Base-by-base conservation (phyloP, 768 basidiomycete genomes). In the Phanerochaete carnosa region DNA sequence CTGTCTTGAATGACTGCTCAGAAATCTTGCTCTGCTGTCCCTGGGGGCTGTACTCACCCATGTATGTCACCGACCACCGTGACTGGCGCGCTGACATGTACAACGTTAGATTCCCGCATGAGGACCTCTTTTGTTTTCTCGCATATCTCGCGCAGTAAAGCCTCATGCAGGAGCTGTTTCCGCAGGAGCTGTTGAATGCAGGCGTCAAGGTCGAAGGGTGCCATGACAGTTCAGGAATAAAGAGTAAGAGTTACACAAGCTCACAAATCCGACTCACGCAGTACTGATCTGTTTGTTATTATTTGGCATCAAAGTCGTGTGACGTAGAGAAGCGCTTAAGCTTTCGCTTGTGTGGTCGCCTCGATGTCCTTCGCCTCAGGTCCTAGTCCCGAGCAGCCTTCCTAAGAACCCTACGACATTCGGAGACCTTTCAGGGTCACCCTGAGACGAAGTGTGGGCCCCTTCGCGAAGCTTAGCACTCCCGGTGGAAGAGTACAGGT, bases 41-140 rank as follows among this genome's bases (percentile, higher is more conserved):
- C 60, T 55, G 2, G 2, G 45, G 46, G 35, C 51, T 57, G 57
- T 69, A 47, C 92, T 83, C 77, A 97, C 95, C 95, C 97, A 73
- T 99, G 97, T 52, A 99, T 98, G 73, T 99, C 97, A 55, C 97
- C 97, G 39, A 98, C 97, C 29, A 99, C 97, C 1, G 97, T 99
- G 35, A 98, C 94, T 22, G 97, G 97, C 4, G 96, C 91, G 64
- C 87, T 90, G 66, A 99, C 90, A 70, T 98, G 97, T 7, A 98
- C 95, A 60, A 99, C 97, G 70, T 99, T 99, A 61, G 92, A 94
- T 78, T 99, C 97, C 63, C 94, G 81, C 97, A 98, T 98, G 59
- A 99, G 87, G 0, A 99, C 94, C 72, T 99, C 97, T 73, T 98
- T 99, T 16, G 96, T 97, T 78, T 98, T 98, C 71, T 97, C 96